Evolutionary conservation across 495 filamentous ascomycete genomes (phyloP).

Genomic region (Oidiodendron maius): DNA sequence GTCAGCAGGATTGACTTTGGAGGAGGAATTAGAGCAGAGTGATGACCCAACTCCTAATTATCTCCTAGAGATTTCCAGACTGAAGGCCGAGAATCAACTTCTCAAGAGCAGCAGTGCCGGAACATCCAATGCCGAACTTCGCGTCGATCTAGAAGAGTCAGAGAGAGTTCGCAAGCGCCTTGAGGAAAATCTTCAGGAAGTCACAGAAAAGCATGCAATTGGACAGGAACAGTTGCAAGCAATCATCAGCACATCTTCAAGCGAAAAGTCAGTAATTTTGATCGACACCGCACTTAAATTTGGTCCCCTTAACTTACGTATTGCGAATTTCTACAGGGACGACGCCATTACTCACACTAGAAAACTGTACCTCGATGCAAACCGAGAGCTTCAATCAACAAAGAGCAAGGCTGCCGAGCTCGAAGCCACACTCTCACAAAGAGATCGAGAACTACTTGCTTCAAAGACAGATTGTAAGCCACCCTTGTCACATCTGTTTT

Average conservation of each 20-base stretch:
- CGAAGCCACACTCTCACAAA: conserved; percentile 36
- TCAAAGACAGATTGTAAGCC: conserved; percentile 27
- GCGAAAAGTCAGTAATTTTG: conserved; percentile 42
- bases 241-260: conserved; percentile 35
- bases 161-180: conserved; percentile 32
- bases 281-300: conserved; percentile 20
- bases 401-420: conserved; percentile 35
- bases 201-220: conserved; percentile 44
- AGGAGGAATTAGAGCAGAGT: conserved; percentile 33
- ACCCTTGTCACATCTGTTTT: neutral
- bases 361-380: conserved; percentile 26
- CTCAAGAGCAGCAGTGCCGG: conserved; percentile 41
- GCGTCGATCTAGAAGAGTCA: conserved; percentile 39
- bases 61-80: conserved; percentile 38
- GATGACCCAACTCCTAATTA: conserved; percentile 22
- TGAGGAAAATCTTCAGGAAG: conserved; percentile 38
- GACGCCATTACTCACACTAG: conserved; percentile 31
- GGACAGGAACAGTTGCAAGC: conserved; percentile 43
- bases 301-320: conserved; percentile 30
- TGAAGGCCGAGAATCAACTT: conserved; percentile 48
- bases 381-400: conserved; percentile 20
- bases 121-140: conserved; percentile 42
- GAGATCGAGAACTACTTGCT: conserved; percentile 38
- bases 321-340: conserved; percentile 32
- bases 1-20: conserved; percentile 24